Conservation (phyloP, 257 asterid species). For the Eucommia ulmoides region DNA sequence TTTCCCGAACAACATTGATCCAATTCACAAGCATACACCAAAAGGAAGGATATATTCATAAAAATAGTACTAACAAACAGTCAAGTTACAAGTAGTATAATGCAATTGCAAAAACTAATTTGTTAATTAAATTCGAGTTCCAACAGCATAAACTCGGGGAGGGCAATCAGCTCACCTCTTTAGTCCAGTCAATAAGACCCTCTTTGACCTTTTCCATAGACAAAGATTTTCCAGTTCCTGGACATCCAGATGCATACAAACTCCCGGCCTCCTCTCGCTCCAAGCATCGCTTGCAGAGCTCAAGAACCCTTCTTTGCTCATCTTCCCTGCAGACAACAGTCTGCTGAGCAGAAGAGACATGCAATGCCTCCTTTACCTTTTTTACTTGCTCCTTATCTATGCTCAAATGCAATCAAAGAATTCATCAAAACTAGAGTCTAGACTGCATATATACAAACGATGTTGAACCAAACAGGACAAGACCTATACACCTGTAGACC, state of each 20-base stretch:
- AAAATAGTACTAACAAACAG: no score
- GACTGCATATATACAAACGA: background rate
- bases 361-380: slow-evolving; percentile 67
- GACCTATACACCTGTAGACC: no score
- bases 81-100: no score
- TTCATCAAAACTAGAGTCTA: slow-evolving; percentile 1
- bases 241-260: slow-evolving; percentile 84
- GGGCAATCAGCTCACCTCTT: slow-evolving; percentile 45
- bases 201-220: slow-evolving; percentile 62
- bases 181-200: slow-evolving; percentile 56
- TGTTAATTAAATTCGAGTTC: no score
- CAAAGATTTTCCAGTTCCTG: slow-evolving; percentile 92
- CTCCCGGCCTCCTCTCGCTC: slow-evolving; percentile 70
- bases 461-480: background rate
- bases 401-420: slow-evolving; percentile 1
- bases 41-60: no score
- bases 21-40: no score
- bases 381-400: slow-evolving; percentile 60
- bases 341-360: slow-evolving; percentile 62
- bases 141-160: no score
- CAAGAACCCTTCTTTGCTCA: slow-evolving; percentile 57
- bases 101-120: no score
- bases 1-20: no score
- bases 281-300: slow-evolving; percentile 67
- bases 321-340: slow-evolving; percentile 56